Percentiles rank a stretch among this genome's conserved stretches.
These are phyloP conservation scores for Angomonas desouzai DNA, from an alignment of 208 protist species.

Conservation along the genomic window DNA sequence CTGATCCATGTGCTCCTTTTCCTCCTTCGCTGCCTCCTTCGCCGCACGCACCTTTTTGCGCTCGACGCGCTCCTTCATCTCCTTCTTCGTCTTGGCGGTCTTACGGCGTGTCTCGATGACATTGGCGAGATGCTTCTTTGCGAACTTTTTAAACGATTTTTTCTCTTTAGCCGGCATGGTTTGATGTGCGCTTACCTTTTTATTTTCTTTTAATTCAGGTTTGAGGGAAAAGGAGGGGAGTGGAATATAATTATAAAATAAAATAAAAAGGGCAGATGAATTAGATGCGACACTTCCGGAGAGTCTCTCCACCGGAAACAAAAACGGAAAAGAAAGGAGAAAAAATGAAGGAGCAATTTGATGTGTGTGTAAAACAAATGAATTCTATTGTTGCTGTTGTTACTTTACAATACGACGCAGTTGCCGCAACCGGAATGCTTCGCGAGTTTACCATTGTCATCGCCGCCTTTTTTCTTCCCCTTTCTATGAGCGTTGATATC, in stretches of 20 bases:
- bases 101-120: constrained; percentile 89
- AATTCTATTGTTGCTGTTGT: constrained; percentile 2
- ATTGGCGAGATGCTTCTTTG: constrained; percentile 86
- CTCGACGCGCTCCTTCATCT: constrained; percentile 83
- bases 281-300: not conserved
- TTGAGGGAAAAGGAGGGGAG: not conserved
- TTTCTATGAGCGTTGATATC: constrained; percentile 2
- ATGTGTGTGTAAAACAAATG: constrained; percentile 9
- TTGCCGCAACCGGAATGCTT: constrained; percentile 7
- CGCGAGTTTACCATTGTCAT: not conserved
- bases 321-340: constrained; percentile 15
- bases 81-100: constrained; percentile 81
- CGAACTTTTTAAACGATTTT: constrained; percentile 91
- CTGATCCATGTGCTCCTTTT: constrained; percentile 86
- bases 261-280: constrained; percentile 1
- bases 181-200: not conserved
- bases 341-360: not conserved
- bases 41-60: constrained; percentile 67
- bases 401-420: constrained; percentile 4
- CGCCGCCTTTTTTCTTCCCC: constrained; percentile 8
- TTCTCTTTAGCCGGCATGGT: constrained; percentile 79
- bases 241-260: constrained; percentile 1
- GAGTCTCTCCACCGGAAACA: constrained; percentile 7
- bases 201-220: not conserved
- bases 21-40: constrained; percentile 60